Conservation (phyloP, 2,329 filamentous ascomycete genomes). For the Microcyclospora pomicola region DNA sequence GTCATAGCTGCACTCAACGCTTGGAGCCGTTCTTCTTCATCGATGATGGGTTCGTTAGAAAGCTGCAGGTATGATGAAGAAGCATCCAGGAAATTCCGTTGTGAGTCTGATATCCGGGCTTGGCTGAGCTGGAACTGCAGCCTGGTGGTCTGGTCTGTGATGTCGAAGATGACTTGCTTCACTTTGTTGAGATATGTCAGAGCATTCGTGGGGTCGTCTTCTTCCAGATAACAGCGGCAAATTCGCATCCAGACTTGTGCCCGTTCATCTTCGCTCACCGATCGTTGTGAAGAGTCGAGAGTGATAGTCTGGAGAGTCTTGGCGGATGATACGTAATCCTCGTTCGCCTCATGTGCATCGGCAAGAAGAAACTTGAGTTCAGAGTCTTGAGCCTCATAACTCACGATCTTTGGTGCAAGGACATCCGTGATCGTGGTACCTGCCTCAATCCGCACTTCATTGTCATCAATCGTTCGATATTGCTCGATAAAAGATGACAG, state of each 20-base stretch:
- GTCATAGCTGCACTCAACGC: slow-evolving; percentile 79
- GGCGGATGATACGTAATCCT: slow-evolving; percentile 69
- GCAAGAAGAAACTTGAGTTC: slow-evolving; percentile 68
- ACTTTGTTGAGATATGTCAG: slow-evolving; percentile 86
- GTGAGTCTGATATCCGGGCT: slow-evolving; percentile 83
- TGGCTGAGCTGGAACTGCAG: slow-evolving; percentile 84
- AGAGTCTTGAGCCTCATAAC: slow-evolving; percentile 75
- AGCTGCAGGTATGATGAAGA: slow-evolving; percentile 80
- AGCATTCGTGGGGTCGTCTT: slow-evolving; percentile 75
- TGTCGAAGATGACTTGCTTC: slow-evolving; percentile 76
- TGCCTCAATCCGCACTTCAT: slow-evolving; percentile 59
- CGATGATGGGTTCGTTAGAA: slow-evolving; percentile 62
- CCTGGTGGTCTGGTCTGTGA: slow-evolving; percentile 58
- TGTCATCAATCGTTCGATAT: slow-evolving; percentile 46
- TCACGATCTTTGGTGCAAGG: slow-evolving; percentile 52
- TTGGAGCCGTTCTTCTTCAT: slow-evolving; percentile 72
- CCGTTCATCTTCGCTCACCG: slow-evolving; percentile 68
- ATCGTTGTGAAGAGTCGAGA: slow-evolving; percentile 76
- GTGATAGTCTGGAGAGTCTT: slow-evolving; percentile 69
- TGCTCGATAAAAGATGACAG: slow-evolving; percentile 51
- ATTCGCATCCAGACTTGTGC: slow-evolving; percentile 85
- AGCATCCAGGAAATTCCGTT: slow-evolving; percentile 78
- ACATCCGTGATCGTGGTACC: slow-evolving; percentile 55
- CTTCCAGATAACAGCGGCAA: slow-evolving; percentile 84
- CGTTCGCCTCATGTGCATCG: slow-evolving; percentile 65